Percentiles rank a stretch among this genome's conserved stretches.
These are phyloP conservation scores for Boechera divaricarpa DNA, from an alignment of 345 rosid species.

Conservation along the genomic window DNA sequence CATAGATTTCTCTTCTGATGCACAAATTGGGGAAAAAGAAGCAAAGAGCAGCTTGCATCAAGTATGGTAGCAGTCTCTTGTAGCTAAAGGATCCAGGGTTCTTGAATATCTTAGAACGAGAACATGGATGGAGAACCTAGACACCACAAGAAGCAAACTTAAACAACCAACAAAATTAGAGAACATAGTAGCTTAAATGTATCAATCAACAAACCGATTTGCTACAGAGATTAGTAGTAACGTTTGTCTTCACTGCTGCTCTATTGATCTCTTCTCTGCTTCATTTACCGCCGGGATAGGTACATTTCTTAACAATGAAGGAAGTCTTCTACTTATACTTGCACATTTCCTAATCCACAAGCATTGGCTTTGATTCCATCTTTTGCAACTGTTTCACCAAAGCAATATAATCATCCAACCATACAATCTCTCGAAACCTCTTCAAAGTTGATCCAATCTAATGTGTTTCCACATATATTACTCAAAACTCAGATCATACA, in stretches of 20 bases:
- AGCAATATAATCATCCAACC: slow-evolving; percentile 1
- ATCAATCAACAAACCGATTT: slow-evolving; percentile 45
- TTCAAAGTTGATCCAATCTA: background rate
- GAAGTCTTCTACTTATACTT: background rate
- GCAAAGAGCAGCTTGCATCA: slow-evolving; percentile 52
- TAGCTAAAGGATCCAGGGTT: slow-evolving; percentile 62
- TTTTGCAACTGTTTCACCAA: slow-evolving; percentile 24
- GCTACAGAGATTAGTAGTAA: background rate
- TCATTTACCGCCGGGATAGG: background rate
- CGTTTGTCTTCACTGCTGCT: slow-evolving; percentile 24
- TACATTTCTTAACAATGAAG: slow-evolving; percentile 1
- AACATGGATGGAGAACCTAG: slow-evolving; percentile 47
- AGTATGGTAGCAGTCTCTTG: slow-evolving; percentile 79
- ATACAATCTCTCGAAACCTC: background rate
- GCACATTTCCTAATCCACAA: background rate
- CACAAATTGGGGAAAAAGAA: background rate
- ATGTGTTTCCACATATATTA: too few species aligned
- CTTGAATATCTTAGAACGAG: slow-evolving; percentile 54
- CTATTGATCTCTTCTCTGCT: slow-evolving; percentile 20
- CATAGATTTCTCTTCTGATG: background rate
- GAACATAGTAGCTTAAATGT: background rate
- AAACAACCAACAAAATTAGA: slow-evolving; percentile 1
- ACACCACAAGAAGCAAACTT: background rate
- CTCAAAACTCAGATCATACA: too few species aligned
- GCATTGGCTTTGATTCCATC: slow-evolving; percentile 9